Base-by-base conservation (phyloP, 768 basidiomycete species). In the Boletus pseudopeckii region DNA sequence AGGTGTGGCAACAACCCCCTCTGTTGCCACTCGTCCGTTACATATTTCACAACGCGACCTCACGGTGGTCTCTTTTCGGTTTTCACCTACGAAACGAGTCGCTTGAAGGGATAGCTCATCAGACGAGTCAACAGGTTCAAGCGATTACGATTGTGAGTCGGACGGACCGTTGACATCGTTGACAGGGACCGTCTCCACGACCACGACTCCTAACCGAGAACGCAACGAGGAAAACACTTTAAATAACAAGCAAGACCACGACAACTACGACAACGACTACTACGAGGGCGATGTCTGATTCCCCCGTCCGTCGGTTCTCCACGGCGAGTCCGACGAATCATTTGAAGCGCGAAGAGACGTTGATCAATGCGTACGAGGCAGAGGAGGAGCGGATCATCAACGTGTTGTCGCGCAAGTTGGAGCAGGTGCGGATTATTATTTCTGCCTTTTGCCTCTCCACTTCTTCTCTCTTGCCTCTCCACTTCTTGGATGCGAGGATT, bases 371-470 rank as follows among this genome's bases (percentile, higher is more conserved):
- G 20, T 92, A 91, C 68, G 90, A 92, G 62, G 91, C 90, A 11
- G 90, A 93, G 71, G 90, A 93, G 71, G 91, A 93, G 67, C 83
- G 90, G 42, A 91, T 93, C 50, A 87, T 90, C 59, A 92, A 91
- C 55, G 76, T 88, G 7, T 73, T 93, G 50, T 91, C 87, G 26
- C 77, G 90, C 60, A 93, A 92, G 68, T 76, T 93, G 48, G 89
- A 92, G 72, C 80, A 88, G 84, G 91, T 88, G 54, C 44, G 47
- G 28, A 9, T 59, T 43, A 18, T 28, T 41, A 0, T 18, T 2
- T 7, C 7, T 20, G n/a, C 4, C 20, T 14, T 5, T 18, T 18
- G n/a, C 14, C 15, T 9, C 6, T 26, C 4, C 1, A 6, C 7
- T 22, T 10, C 8, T 3, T 6, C 10, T 5, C 13, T 7, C 20